A percentile compares a stretch with the other conserved stretches of the same genome.
phyloP scores from a whole-genome alignment of 2,329 filamentous ascomycete genomes.

The Talaromyces sp. region DNA sequence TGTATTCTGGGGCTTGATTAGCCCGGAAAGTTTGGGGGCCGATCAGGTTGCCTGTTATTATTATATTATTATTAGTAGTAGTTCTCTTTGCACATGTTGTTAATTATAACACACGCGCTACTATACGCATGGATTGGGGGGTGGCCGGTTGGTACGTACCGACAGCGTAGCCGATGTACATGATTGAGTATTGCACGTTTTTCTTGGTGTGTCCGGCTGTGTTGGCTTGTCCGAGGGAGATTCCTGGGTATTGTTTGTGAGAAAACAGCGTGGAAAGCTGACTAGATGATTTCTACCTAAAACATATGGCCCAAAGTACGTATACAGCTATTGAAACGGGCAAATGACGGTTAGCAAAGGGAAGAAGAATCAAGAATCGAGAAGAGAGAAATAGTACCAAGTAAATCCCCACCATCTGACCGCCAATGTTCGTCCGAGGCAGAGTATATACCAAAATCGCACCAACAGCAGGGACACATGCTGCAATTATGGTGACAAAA shows the following conservation, averaged over 20 bases:
- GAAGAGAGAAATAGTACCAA: conserved; percentile 17
- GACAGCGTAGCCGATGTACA: conserved; percentile 36
- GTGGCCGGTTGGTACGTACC: conserved; percentile 15
- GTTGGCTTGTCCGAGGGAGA: conserved; percentile 27
- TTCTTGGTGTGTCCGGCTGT: conserved; percentile 38
- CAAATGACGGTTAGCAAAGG: neutral
- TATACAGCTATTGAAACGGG: conserved; percentile 23
- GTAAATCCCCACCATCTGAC: conserved; percentile 37
- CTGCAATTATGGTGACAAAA: conserved; percentile 25
- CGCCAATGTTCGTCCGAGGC: conserved; percentile 27
- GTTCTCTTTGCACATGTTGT: neutral
- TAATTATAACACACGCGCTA: neutral
- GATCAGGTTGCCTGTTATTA: conserved; percentile 30
- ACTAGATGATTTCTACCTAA: conserved; percentile 14
- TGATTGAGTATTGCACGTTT: conserved; percentile 31
- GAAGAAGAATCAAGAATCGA: neutral
- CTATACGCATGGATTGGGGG: neutral
- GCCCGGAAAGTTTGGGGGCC: conserved; percentile 38
- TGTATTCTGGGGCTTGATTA: conserved; percentile 35
- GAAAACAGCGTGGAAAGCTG: neutral
- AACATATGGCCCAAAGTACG: conserved; percentile 33
- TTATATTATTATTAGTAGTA: neutral
- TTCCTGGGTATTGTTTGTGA: conserved; percentile 5
- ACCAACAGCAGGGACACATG: conserved; percentile 25
- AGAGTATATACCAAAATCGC: conserved; percentile 24